These are phyloP conservation scores for Lentinula detonsa DNA, from an alignment of 768 basidiomycete genomes.

Conservation along the genomic window DNA sequence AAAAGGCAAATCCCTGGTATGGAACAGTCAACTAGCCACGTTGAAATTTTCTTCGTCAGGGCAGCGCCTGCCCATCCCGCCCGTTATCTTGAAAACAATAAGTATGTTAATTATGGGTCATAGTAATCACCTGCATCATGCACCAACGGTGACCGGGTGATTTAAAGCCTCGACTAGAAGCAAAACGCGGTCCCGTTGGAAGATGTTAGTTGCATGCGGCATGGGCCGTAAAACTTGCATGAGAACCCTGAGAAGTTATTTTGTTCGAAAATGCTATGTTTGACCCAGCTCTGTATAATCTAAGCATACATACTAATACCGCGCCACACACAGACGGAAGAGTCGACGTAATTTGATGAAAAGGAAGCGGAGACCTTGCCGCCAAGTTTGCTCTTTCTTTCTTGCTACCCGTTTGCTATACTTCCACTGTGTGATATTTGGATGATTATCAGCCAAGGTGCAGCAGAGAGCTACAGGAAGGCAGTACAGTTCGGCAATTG, in stretches of 20 bases:
- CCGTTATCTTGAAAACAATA: too few species aligned
- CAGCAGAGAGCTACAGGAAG: not conserved
- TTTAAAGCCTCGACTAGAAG: not conserved
- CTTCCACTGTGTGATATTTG: not conserved
- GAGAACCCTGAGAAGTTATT: not conserved
- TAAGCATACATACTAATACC: too few species aligned
- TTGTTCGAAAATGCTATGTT: too few species aligned
- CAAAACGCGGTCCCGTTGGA: not conserved
- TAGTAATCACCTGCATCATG: too few species aligned
- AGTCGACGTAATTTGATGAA: constrained; percentile 1
- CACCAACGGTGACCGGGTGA: not conserved
- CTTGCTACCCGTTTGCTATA: not conserved
- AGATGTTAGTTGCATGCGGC: not conserved
- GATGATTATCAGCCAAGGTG: too few species aligned
- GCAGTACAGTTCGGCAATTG: not conserved
- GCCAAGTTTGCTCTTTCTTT: not conserved
- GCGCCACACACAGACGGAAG: not conserved
- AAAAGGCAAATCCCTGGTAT: too few species aligned
- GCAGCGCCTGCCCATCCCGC: too few species aligned
- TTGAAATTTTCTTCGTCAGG: too few species aligned
- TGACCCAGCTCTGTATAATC: too few species aligned
- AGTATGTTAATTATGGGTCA: too few species aligned
- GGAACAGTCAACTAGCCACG: too few species aligned
- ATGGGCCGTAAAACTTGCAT: not conserved
- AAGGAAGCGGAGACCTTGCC: not conserved